Conservation (phyloP, 176 grass and related monocot species). For the Oropetium thomaeum region DNA sequence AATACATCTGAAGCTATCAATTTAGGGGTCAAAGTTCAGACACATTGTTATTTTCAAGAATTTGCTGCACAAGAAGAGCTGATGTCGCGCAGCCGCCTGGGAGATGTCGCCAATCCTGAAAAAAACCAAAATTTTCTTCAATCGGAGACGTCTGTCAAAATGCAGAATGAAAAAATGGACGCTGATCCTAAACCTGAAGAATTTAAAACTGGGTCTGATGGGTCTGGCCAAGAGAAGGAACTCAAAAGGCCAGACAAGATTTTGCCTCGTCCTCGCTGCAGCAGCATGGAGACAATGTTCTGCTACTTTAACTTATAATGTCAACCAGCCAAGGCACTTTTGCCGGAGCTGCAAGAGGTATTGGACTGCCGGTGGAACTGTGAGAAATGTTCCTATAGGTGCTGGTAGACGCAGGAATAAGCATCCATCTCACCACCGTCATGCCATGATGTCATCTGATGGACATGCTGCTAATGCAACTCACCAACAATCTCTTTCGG, state of each 20-base stretch:
- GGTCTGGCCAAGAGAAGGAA: conserved; percentile 40
- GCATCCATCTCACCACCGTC: conserved; percentile 40
- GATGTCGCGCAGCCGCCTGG: too few relatives aligned
- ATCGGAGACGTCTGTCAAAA: conserved; percentile 8
- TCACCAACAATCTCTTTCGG: conserved; percentile 37
- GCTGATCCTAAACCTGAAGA: conserved; percentile 33
- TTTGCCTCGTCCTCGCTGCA: conserved; percentile 74
- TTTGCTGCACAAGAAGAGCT: too few relatives aligned
- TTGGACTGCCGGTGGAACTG: conserved; percentile 81
- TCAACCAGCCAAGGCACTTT: conserved; percentile 87
- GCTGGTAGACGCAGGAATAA: conserved; percentile 82
- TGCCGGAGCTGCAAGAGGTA: conserved; percentile 84
- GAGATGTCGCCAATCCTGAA: too few relatives aligned
- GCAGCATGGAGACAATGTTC: conserved; percentile 92
- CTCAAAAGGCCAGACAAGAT: conserved; percentile 74
- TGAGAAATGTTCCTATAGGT: conserved; percentile 80
- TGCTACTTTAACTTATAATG: conserved; percentile 93
- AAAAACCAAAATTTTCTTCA: too few relatives aligned
- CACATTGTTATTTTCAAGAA: not conserved
- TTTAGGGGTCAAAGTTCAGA: not conserved
- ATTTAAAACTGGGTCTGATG: conserved; percentile 31
- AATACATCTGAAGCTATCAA: not conserved
- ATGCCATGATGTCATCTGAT: conserved; percentile 43
- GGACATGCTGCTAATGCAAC: conserved; percentile 10
- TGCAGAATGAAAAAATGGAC: conserved; percentile 24